Conservation (phyloP, 495 filamentous ascomycete genomes). For the Choiromyces venosus region DNA sequence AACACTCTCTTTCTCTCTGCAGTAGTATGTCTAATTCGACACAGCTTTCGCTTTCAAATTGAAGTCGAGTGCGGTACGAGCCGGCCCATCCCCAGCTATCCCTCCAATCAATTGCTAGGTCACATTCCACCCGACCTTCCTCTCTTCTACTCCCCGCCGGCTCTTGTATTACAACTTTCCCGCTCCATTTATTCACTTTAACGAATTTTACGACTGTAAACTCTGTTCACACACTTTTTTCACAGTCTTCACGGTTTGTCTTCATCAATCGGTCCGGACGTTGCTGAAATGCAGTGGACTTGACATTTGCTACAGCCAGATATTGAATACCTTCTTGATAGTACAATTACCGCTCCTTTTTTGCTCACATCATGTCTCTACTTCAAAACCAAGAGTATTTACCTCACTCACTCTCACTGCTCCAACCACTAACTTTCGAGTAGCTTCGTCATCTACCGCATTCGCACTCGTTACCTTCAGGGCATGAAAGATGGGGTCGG, state of each 20-base stretch:
- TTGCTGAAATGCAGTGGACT: background rate
- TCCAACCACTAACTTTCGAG: constrained; percentile 29
- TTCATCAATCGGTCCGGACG: background rate
- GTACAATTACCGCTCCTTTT: background rate
- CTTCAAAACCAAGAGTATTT: constrained; percentile 95
- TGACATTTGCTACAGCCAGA: background rate
- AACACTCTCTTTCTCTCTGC: background rate
- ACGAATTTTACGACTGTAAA: background rate
- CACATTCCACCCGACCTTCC: background rate
- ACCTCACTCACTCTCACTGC: background rate
- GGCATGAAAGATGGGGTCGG: constrained; percentile 91
- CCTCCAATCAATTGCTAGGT: background rate
- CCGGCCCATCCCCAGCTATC: background rate
- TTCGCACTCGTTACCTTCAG: constrained; percentile 85
- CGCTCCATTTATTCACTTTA: background rate
- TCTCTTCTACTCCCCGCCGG: background rate
- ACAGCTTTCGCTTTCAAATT: background rate
- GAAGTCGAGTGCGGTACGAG: background rate
- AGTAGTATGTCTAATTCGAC: background rate
- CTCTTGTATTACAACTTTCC: background rate
- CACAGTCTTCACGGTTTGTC: background rate
- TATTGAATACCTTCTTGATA: background rate
- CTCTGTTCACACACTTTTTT: background rate
- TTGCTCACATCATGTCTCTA: constrained; percentile 65
- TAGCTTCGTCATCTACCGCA: constrained; percentile 88